Evolutionary conservation across 2,329 filamentous ascomycete genomes (phyloP), one percentile per base, ranked within the genome.

Genomic region (Colletotrichum brevisporum): DNA sequence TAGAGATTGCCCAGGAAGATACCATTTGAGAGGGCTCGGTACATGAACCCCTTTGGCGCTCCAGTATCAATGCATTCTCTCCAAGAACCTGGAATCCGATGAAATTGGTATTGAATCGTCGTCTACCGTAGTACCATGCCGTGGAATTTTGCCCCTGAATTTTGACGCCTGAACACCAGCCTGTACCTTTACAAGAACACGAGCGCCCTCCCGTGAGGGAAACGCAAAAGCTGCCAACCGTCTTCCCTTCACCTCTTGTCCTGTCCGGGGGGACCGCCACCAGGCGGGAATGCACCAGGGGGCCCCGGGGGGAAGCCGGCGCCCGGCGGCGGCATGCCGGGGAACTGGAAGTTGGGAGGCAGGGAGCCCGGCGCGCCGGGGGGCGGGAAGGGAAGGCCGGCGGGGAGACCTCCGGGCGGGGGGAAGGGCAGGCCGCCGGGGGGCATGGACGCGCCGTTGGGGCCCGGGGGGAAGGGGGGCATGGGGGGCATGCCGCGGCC

Each of bases 401-500:
- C 68, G 12, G 66, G 65, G 16, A 68, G 59, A 56, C 79, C 72
- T 45, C 79, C 78, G 0, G 82, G 77, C 26, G 82, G 80, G 9
- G 83, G 83, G 55, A 85, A 84, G 3, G 81, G 83, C 64, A 85
- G 81, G 21, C 80, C 81, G 26, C 79, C 81, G 1, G 81, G 83
- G 1, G 81, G 78, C 54, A 80, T 77, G 24, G 79, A 77, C 65
- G 82, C 70, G 15, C 79, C 79, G 45, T 77, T 81, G 43, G 78
- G 76, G 9, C 79, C 79, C 2, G 83, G 78, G 13, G 83, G 79
- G 75, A 85, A 84, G 45, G 81, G 80, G 45, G 82, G 82, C 74
- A 84, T 82, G 24, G 80, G 79, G 43, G 81, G 80, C 76, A 85
- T 82, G 71, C 86, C 86, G 73, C 85, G 83, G 63, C 84, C 86